A percentile compares a stretch with the other conserved stretches of the same genome.
phyloP scores from a whole-genome alignment of 441 rosid species.

The Omphalea diandra region DNA sequence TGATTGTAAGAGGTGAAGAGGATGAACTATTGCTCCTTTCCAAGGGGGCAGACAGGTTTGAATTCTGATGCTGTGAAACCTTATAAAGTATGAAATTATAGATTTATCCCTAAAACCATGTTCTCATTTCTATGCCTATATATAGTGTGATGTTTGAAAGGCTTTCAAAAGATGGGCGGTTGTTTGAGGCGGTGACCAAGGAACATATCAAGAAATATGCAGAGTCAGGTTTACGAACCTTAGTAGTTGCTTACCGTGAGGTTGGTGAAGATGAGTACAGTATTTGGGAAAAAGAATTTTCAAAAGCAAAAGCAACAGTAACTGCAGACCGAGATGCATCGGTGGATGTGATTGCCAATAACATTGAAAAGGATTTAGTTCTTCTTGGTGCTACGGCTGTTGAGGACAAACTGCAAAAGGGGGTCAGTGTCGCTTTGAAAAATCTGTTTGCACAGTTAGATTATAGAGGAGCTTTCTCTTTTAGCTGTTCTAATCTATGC shows the following conservation, averaged over 20 bases:
- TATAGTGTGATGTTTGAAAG: constrained; percentile 83
- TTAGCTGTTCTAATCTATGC: constrained; percentile 1
- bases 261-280: constrained; percentile 55
- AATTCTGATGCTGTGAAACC: constrained; percentile 19
- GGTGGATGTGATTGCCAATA: constrained; percentile 60
- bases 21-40: constrained; percentile 60
- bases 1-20: constrained; percentile 60
- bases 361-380: constrained; percentile 62
- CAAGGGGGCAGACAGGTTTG: constrained; percentile 93
- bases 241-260: constrained; percentile 78
- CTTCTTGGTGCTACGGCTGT: constrained; percentile 98
- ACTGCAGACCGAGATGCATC: constrained; percentile 56
- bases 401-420: constrained; percentile 89
- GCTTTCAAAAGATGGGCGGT: constrained; percentile 54
- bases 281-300: constrained; percentile 54
- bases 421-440: constrained; percentile 46
- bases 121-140: constrained; percentile 20
- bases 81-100: background rate
- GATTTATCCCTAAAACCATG: background rate
- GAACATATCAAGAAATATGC: constrained; percentile 66
- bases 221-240: constrained; percentile 78
- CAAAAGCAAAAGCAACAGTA: constrained; percentile 59
- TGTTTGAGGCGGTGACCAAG: constrained; percentile 53
- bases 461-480: constrained; percentile 1
- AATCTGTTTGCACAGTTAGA: background rate